Base-by-base conservation (phyloP, 768 basidiomycete genomes). In the Myochromella boudieri region DNA sequence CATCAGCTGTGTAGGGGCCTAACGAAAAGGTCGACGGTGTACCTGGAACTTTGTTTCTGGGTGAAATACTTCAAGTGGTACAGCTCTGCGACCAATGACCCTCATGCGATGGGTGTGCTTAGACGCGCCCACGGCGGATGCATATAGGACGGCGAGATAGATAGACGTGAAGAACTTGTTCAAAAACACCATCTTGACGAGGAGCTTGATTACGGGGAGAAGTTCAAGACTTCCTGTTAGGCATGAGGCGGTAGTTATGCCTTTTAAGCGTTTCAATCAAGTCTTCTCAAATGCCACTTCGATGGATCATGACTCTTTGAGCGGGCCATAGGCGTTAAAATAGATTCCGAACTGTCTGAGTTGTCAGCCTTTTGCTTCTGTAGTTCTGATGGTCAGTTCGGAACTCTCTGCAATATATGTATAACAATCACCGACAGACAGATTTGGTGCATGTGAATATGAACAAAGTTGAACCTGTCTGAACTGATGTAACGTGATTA, bases 121-220 rank as follows among this genome's bases (percentile, higher is more conserved):
- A 15, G 49, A 22, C 4, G 54, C 54, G 36, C 29, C 26, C 12
- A 33, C 34, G 14, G 36, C 18, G 28, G 54, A 55, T 17, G 60
- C 63, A 42, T 60, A 68, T 20, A 55, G 49, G 11, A 65, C 42
- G 24, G 63, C 63, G 4, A 66, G 45, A 36, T 61, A 54, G 37
- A 66, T 56, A 17, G 60, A 59, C 20, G 55, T 32, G 39, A 67
- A 52, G 56, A 67, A 59, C 39, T 58, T 63, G 59, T 58, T 65
- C 54, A 60, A 59, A 28, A 54, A 46, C 10, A 59, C 54, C 60
- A 63, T 64, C 26, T 34, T 46, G 26, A 37, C 12, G 28, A 22
- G 18, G 9, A 22, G 1, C 14, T 29, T 3, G 7, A 15, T 22
- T 27, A 25, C 28, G 17, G 25, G 24, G 12, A 7, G 39, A 47